Base-by-base conservation (phyloP, 176 grass and related monocot species). In the Musa acuminata region DNA sequence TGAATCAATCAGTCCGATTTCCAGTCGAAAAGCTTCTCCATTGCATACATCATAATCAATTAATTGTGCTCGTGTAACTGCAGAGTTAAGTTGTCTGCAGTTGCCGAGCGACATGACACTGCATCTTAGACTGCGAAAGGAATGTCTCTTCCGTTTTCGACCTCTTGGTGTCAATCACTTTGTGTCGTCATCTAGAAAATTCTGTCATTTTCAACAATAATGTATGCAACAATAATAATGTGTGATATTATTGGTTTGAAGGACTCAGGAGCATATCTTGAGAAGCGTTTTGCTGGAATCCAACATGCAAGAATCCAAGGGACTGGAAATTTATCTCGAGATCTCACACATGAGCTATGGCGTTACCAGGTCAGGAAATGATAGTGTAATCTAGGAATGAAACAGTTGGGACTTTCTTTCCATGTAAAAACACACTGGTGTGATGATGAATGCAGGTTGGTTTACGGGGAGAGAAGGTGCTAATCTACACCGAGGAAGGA, bases 241-340 rank as follows among this genome's bases (percentile, higher is more conserved):
- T 71, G 8, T 17, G 49, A 69, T 69, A 49, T 76, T 43, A 48
- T 71, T 82, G 72, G 77, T 52, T 84, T 67, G 54, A 87, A 98
- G 94, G 90, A 91, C 70, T 76, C 77, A 0, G 94, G 90, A 0
- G 82, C 88, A 59, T 62, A 93, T 72, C 83, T 93, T 70, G 90
- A 98, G 85, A 89, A 76, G 75, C 87, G 82, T 77, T 51, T 67
- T 54, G 90, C 85, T 74, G 94, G 94, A 52, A 23, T 98, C 1
- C 72, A 5, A 2, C 75, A 67, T 57, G 94, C 91, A 48, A 83
- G 81, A 71, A 85, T 93, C 70, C 71, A 74, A 50, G 23, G 52
- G 2, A 74, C 74, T 77, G 35, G 75, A 59, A 77, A 53, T 67
- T 22, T 29, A 58, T 71, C 64, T 65, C 48, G 76, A n/a, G 79